Percentiles rank a stretch among this genome's conserved stretches.
phyloP scores from a whole-genome alignment of 345 rosid genomes.

The Orychophragmus violaceus region DNA sequence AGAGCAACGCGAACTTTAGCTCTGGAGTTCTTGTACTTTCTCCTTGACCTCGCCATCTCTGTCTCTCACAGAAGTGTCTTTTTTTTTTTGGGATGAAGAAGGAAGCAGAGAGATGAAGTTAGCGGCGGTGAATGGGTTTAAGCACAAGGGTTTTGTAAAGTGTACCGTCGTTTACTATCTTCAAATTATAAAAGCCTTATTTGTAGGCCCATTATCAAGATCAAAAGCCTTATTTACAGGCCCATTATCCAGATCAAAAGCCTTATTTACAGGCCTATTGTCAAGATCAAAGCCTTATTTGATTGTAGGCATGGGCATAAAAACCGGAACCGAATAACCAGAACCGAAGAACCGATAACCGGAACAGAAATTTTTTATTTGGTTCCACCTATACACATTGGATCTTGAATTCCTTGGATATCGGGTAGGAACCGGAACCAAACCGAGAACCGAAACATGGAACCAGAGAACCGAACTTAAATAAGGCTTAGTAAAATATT shows the following conservation, averaged over 20 bases:
- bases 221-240: not conserved
- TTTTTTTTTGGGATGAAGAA: not conserved
- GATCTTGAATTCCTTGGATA: too few relatives aligned
- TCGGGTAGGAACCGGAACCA: too few relatives aligned
- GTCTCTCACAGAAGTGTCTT: not conserved
- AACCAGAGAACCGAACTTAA: too few relatives aligned
- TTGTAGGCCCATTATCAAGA: not conserved
- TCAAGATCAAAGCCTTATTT: not conserved
- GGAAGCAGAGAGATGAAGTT: not conserved
- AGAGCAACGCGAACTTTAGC: conserved; percentile 79
- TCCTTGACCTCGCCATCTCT: conserved; percentile 85
- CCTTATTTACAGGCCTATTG: not conserved
- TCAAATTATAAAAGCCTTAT: too few relatives aligned
- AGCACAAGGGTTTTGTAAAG: conserved; percentile 3
- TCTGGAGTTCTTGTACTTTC: conserved; percentile 74
- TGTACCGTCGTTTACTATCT: not conserved
- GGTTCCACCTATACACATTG: too few relatives aligned
- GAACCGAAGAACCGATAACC: too few relatives aligned
- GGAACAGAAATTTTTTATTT: too few relatives aligned
- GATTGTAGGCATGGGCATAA: too few relatives aligned
- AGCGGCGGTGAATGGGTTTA: conserved; percentile 26
- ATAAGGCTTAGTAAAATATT: too few relatives aligned
- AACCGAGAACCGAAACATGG: too few relatives aligned
- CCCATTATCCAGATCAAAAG: not conserved
- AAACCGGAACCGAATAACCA: too few relatives aligned